Conservation (phyloP, 1,284 basidiomycete species). For the Singerocomus inundabilis region DNA sequence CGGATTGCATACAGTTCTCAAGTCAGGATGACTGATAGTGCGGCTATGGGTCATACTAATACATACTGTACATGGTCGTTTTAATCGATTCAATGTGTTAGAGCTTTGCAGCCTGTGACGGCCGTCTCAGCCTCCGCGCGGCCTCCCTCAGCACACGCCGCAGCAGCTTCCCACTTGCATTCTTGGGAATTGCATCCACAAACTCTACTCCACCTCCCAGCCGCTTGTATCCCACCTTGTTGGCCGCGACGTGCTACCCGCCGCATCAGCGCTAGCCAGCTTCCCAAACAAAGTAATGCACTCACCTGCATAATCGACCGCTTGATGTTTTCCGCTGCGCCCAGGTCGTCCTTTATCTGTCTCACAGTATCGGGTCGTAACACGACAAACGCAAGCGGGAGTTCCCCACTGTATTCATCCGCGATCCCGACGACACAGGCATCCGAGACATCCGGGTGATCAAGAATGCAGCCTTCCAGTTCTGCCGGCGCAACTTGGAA, state of each 20-base stretch:
- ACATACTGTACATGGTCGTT: too few species aligned
- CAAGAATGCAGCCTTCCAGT: slow-evolving; percentile 71
- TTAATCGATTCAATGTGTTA: too few species aligned
- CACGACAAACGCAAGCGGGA: slow-evolving; percentile 74
- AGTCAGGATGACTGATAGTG: too few species aligned
- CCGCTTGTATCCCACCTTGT: slow-evolving; percentile 71
- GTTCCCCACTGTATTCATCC: slow-evolving; percentile 78
- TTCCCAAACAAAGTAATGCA: background rate
- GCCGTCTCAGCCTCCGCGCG: slow-evolving; percentile 25
- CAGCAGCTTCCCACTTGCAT: slow-evolving; percentile 66
- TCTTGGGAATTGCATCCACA: slow-evolving; percentile 68
- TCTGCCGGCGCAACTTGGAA: slow-evolving; percentile 69
- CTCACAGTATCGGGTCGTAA: slow-evolving; percentile 44
- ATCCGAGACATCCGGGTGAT: slow-evolving; percentile 58
- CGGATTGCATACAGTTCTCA: too few species aligned
- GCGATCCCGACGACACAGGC: slow-evolving; percentile 68
- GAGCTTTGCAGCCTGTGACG: slow-evolving; percentile 23
- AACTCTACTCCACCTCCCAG: slow-evolving; percentile 68
- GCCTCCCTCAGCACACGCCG: slow-evolving; percentile 43
- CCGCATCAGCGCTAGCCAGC: background rate
- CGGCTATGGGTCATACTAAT: too few species aligned
- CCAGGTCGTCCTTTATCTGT: slow-evolving; percentile 36
- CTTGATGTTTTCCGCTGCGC: slow-evolving; percentile 43
- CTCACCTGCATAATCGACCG: slow-evolving; percentile 39
- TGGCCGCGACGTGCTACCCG: slow-evolving; percentile 62